These are phyloP conservation scores for Euphorbia lathyris DNA, from an alignment of 345 rosid species.

Conservation along the genomic window DNA sequence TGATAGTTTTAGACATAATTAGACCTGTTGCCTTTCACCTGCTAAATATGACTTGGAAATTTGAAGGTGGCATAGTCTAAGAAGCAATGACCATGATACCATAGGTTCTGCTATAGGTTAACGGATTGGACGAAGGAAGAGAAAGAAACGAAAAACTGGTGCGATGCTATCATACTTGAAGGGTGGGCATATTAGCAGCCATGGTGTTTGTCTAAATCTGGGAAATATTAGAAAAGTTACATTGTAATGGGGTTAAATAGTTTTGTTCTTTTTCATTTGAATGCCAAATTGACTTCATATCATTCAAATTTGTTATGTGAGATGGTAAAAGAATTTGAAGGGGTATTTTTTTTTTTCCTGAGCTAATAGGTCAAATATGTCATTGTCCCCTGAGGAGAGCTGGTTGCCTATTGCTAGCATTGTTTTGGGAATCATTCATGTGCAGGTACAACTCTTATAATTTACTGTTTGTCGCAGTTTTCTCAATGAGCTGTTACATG, in stretches of 20 bases:
- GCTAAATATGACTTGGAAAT: not conserved
- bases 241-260: not conserved
- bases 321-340: constrained; percentile 5
- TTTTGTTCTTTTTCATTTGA: not conserved
- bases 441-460: constrained; percentile 55
- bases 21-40: not conserved
- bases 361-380: constrained; percentile 64
- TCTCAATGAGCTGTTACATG: too few species aligned
- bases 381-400: constrained; percentile 80
- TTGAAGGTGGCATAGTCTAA: not conserved
- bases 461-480: not conserved
- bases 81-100: not conserved
- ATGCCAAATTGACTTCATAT: not conserved
- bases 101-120: not conserved
- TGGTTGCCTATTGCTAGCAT: constrained; percentile 97
- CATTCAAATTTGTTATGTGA: constrained; percentile 2
- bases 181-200: not conserved
- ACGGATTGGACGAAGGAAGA: not conserved
- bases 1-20: not conserved
- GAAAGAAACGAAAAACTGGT: not conserved
- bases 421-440: constrained; percentile 69
- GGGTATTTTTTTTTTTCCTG: constrained; percentile 1
- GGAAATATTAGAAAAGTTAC: not conserved
- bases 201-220: not conserved
- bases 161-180: not conserved